phyloP scores from a whole-genome alignment of 2,329 filamentous ascomycete species.

The Aspergillus brasiliensis region DNA sequence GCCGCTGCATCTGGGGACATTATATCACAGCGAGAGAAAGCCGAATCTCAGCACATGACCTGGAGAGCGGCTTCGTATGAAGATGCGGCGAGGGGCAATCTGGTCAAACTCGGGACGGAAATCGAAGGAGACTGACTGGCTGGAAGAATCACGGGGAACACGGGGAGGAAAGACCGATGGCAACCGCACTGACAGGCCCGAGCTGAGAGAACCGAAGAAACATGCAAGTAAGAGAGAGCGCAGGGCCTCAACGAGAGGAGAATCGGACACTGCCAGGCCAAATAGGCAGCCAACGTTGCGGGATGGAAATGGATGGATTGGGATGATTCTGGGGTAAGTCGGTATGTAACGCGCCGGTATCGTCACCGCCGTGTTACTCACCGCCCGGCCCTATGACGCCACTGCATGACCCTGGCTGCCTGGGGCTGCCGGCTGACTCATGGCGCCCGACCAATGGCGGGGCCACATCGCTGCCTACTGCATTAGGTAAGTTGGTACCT shows the following conservation, averaged over 20 bases:
- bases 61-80: conserved; percentile 2
- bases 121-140: background rate
- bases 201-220: background rate
- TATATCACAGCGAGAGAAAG: conserved; percentile 26
- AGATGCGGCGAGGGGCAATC: conserved; percentile 1
- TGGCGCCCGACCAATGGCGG: conserved; percentile 5
- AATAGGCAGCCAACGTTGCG: conserved; percentile 1
- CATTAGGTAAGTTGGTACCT: conserved; percentile 15
- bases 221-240: conserved; percentile 6
- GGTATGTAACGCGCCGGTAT: conserved; percentile 1
- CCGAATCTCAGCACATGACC: conserved; percentile 31
- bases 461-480: background rate
- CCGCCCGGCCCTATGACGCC: conserved; percentile 41
- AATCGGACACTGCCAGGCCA: conserved; percentile 3
- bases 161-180: background rate
- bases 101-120: conserved; percentile 5
- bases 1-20: conserved; percentile 44
- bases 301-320: background rate
- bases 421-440: conserved; percentile 15
- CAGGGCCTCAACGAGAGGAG: background rate
- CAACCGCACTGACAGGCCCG: background rate
- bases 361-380: conserved; percentile 19
- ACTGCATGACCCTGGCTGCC: conserved; percentile 15
- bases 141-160: background rate
- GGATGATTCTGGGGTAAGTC: conserved; percentile 17